These are phyloP conservation scores for Penicillium sp. DNA, from an alignment of 2,329 filamentous ascomycete genomes.

Conservation along the genomic window DNA sequence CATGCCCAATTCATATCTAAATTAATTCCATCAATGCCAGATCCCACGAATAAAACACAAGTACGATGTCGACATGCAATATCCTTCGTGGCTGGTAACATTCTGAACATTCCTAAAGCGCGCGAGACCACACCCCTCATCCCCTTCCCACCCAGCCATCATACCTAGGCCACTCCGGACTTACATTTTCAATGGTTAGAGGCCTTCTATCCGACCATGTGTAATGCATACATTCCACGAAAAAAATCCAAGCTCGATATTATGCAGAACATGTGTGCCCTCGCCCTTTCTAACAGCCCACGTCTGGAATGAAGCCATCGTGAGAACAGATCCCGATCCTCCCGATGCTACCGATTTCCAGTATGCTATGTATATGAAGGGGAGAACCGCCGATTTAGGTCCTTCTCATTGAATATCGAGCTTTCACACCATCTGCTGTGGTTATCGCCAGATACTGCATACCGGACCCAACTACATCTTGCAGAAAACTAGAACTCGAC, in stretches of 20 bases:
- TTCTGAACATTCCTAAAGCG: constrained; percentile 20
- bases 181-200: neutral
- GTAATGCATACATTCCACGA: neutral
- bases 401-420: neutral
- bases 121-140: neutral
- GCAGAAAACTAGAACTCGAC: neutral
- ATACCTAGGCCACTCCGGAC: neutral
- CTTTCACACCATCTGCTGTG: neutral
- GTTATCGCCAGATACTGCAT: neutral
- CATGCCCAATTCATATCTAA: neutral
- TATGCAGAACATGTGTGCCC: neutral
- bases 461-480: neutral
- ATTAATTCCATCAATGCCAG: neutral
- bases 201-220: neutral
- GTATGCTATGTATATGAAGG: constrained; percentile 13
- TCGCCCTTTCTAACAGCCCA: constrained; percentile 15
- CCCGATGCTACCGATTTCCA: neutral
- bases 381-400: constrained; percentile 1
- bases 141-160: neutral
- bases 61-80: constrained; percentile 1
- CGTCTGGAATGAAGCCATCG: constrained; percentile 19
- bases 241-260: neutral
- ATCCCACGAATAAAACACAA: neutral
- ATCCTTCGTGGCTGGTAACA: constrained; percentile 17
- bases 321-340: neutral